Base-by-base conservation (phyloP, 805 yeast species). In the Spathaspora arborariae region DNA sequence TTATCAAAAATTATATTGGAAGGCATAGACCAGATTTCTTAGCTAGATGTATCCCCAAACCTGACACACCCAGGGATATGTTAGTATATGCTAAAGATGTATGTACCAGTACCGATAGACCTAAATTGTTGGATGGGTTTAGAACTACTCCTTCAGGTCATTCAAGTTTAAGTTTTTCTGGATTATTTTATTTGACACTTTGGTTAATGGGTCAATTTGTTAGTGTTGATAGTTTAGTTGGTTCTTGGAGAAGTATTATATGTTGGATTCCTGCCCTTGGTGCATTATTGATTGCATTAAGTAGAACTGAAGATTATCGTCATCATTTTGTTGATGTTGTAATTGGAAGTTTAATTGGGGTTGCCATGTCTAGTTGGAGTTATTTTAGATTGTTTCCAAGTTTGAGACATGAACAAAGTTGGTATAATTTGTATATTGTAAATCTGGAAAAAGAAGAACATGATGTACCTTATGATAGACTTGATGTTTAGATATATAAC, bases 281-380 rank as follows among this genome's bases (percentile, higher is more conserved):
- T 5, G 97, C 98, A 0, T 58, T 78, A 1, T 73, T 84, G 52
- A 82, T 92, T 54, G 98, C 97, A 0, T 64, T 88, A 38, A 81
- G 94, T 35, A 78, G 99, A 56, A 88, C 96, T 0, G 85, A 86
- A 56, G 99, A 92, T 65, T 91, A 91, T 66, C 77, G 97, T 61
- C 99, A 92, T 59, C 98, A 92, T 65, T 89, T 88, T 59, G 72
- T 87, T n/a, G 99, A 92, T 63, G 85, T 94, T 1, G 55, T 86
- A 1, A 58, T 84, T n/a, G 99, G 99, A 2, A 72, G 85, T 26
- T 16, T 72, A 1, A 59, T 92, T 2, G 99, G 99, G 1, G 51
- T 67, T 3, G 49, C 69, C 2, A 65, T 84, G 26, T 91, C 91
- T 0, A 68, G 65, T 63, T 75, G 80, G 75, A 67, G 79, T 20